These are phyloP conservation scores for Coemansia sp. DNA, from an alignment of 192 early-diverging fungal genomes.

Conservation along the genomic window DNA sequence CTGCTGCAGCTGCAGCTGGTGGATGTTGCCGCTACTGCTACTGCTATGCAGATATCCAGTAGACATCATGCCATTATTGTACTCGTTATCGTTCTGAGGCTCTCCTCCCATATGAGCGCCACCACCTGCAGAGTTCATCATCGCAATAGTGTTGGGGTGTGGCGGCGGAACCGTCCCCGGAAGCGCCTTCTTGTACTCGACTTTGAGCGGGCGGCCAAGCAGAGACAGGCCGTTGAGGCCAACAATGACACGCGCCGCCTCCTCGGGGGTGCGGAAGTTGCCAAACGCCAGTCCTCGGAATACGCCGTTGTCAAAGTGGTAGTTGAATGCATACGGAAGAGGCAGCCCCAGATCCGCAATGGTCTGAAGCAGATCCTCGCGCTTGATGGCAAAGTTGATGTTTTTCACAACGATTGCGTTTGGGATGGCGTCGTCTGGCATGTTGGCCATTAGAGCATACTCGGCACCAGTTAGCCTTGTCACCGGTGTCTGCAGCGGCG, in stretches of 20 bases:
- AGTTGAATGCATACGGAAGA: constrained; percentile 78
- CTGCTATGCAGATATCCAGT: constrained; percentile 16
- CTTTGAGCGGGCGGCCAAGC: constrained; percentile 70
- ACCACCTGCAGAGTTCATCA: constrained; percentile 40
- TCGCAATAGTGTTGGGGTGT: constrained; percentile 59
- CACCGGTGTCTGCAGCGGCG: constrained; percentile 42
- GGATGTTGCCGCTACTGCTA: constrained; percentile 15
- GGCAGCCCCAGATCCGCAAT: constrained; percentile 71
- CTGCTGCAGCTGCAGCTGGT: background rate
- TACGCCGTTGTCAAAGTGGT: constrained; percentile 77
- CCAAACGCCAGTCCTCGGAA: constrained; percentile 82
- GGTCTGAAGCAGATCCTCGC: constrained; percentile 69
- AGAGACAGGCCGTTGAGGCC: constrained; percentile 72
- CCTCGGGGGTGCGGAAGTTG: constrained; percentile 75
- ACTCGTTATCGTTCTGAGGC: constrained; percentile 24
- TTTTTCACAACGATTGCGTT: constrained; percentile 83
- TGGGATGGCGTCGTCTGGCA: constrained; percentile 62
- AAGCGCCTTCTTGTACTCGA: constrained; percentile 79
- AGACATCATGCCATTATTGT: background rate
- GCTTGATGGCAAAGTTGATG: constrained; percentile 78
- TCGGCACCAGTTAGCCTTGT: constrained; percentile 49
- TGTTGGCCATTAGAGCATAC: constrained; percentile 55
- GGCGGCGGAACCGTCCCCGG: constrained; percentile 59
- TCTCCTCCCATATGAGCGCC: constrained; percentile 19
- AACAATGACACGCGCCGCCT: constrained; percentile 68